Evolutionary conservation across 306 rosid species (phyloP), one percentile per base, ranked within the genome.

Genomic region (Myrica gale): DNA sequence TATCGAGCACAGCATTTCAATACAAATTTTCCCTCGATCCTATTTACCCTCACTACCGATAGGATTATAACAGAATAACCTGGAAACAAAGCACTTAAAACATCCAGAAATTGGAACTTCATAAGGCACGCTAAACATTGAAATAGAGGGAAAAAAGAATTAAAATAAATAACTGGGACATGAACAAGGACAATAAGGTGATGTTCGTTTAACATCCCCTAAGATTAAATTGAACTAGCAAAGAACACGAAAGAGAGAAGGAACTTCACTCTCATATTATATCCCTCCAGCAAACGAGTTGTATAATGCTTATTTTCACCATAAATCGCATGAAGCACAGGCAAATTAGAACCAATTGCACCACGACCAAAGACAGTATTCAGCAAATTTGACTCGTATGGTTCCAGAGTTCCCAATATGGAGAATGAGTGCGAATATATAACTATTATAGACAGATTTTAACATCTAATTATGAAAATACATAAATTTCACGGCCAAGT

Each of bases 351-450:
- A 66, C 70, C 26, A 42, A 66, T 4, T n/a, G 2, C 32, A 32
- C 67, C 42, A 26, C 20, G 70, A 44, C 70, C 46, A 66, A 66
- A 42, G 5, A 66, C 26, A 42, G 11, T 10, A 4, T n/a, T 65
- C 21, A 17, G 6, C 50, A 65, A 42, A 15, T 65, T 17, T 43
- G 50, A 17, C 26, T 65, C 47, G 7, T 61, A 26, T 6, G 60
- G 19, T 54, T 63, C 21, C 62, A 13, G 45, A 9, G 47, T 62
- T 71, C 37, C 54, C 39, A 39, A 63, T n/a, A 72, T 2, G 6
- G 46, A 45, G 65, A 76, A 63, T 53, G 76, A 80, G 66, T 15
- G 17, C 37, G 48, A 69, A 74, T 42, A 32, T 32, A 32, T 32
- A 32, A 32, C 37, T 32, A 32, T 32, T 32, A 32, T 32, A 32